Conservation (phyloP, 148 eudicot species). For the Limonium bicolor region DNA sequence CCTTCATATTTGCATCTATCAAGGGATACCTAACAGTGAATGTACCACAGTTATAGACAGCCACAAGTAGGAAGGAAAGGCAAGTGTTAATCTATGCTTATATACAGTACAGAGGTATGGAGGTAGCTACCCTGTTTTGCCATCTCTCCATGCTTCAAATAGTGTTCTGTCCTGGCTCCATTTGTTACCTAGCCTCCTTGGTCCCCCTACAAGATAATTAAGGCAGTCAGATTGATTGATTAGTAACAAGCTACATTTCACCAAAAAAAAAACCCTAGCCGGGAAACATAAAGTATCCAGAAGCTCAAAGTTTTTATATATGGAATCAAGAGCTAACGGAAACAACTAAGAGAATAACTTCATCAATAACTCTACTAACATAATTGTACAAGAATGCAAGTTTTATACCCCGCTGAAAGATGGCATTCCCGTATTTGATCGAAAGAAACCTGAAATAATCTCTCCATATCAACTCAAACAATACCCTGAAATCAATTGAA, state of each 20-base stretch:
- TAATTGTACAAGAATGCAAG: not conserved
- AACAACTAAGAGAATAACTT: not conserved
- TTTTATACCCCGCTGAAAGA: constrained; percentile 56
- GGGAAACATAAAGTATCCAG: no score
- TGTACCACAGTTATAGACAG: no score
- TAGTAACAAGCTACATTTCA: no score
- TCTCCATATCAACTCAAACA: constrained; percentile 92
- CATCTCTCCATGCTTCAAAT: constrained; percentile 78
- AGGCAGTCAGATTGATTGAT: no score
- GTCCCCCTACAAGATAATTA: constrained; percentile 81
- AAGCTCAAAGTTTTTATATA: no score
- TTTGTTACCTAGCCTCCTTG: constrained; percentile 29
- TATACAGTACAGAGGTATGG: not conserved
- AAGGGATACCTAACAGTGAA: constrained; percentile 94
- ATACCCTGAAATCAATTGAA: constrained; percentile 60
- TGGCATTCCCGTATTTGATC: constrained; percentile 61
- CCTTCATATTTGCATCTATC: constrained; percentile 90
- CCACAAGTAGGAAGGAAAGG: no score
- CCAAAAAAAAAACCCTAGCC: no score
- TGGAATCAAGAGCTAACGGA: not conserved
- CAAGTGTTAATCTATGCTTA: not conserved
- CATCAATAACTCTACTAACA: no score
- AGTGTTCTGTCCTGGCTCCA: constrained; percentile 67
- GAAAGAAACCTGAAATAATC: constrained; percentile 93
- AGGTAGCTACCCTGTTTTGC: constrained; percentile 55